These are phyloP conservation scores for Leishmania turanica DNA, from an alignment of 208 protist species.

Conservation along the genomic window DNA sequence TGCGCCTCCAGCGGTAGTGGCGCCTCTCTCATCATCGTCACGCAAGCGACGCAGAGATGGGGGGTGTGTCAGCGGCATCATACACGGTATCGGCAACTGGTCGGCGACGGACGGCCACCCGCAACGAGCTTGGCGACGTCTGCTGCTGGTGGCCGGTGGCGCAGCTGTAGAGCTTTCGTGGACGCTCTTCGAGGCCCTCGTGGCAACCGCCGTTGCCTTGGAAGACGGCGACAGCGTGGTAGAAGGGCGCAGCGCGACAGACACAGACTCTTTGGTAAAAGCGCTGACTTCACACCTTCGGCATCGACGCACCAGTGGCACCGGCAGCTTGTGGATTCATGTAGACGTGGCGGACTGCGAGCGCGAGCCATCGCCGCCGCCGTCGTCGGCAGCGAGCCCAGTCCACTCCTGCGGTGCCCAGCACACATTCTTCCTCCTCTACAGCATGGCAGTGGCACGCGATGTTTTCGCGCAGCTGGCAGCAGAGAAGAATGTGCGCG, in stretches of 20 bases:
- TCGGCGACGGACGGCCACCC: conserved; percentile 20
- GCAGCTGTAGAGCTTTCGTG: conserved; percentile 24
- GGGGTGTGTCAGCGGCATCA: neutral
- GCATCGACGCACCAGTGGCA: neutral
- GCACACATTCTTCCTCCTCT: conserved; percentile 18
- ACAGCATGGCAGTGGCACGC: conserved; percentile 13
- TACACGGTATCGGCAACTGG: conserved; percentile 2
- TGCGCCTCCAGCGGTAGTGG: neutral
- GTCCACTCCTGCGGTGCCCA: neutral
- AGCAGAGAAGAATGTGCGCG: neutral
- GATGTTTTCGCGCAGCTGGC: neutral
- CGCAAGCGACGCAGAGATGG: conserved; percentile 20
- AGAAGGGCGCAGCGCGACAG: neutral
- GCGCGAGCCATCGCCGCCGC: neutral
- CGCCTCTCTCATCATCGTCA: neutral
- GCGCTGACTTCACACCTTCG: neutral
- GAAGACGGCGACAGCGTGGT: neutral
- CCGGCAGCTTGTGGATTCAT: conserved; percentile 15
- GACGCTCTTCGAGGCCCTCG: conserved; percentile 12
- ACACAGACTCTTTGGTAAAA: neutral
- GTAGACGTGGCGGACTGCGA: conserved; percentile 20
- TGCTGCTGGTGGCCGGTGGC: conserved; percentile 18
- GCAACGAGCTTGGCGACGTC: conserved; percentile 27
- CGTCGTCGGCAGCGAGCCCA: neutral
- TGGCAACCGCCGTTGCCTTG: neutral